A percentile compares a stretch with the other conserved stretches of the same genome.
phyloP scores from a whole-genome alignment of 371 early-diverging fungal species.

The Phascolomyces articulosus region DNA sequence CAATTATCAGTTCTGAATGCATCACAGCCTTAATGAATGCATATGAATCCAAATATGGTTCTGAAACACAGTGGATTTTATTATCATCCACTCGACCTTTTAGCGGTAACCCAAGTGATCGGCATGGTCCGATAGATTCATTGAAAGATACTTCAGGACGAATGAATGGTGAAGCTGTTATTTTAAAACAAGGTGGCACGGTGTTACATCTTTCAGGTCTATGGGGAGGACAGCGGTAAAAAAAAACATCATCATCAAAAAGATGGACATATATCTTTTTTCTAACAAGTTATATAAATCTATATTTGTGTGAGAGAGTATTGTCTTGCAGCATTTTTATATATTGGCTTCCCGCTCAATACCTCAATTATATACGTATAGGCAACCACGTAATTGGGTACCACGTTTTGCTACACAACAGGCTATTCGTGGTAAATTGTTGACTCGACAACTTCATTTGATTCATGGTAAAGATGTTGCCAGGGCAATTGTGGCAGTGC shows the following conservation, averaged over 20 bases:
- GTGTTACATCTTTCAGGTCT: constrained; percentile 49
- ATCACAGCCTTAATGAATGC: constrained; percentile 32
- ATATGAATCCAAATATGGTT: constrained; percentile 28
- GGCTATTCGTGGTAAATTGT: constrained; percentile 35
- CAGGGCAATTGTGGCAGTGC: constrained; percentile 40
- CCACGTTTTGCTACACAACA: constrained; percentile 36
- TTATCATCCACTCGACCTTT: constrained; percentile 47
- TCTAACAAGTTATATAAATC: too few relatives aligned
- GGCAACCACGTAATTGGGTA: constrained; percentile 50
- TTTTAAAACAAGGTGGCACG: constrained; percentile 31
- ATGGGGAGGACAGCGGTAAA: constrained; percentile 49
- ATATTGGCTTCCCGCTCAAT: neutral
- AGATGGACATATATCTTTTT: neutral
- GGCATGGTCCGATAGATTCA: constrained; percentile 40
- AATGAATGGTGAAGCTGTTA: constrained; percentile 33
- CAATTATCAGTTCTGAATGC: constrained; percentile 26
- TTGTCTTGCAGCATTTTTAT: neutral
- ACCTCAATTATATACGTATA: constrained; percentile 14
- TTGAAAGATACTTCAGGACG: constrained; percentile 37
- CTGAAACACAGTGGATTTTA: constrained; percentile 38
- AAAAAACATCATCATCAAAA: too few relatives aligned
- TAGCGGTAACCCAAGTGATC: constrained; percentile 26
- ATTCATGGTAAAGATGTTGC: constrained; percentile 54
- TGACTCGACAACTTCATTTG: constrained; percentile 43
- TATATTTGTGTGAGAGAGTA: neutral